Evolutionary conservation across 345 rosid genomes (phyloP).

Genomic region (Diplotaxis tenuifolia): DNA sequence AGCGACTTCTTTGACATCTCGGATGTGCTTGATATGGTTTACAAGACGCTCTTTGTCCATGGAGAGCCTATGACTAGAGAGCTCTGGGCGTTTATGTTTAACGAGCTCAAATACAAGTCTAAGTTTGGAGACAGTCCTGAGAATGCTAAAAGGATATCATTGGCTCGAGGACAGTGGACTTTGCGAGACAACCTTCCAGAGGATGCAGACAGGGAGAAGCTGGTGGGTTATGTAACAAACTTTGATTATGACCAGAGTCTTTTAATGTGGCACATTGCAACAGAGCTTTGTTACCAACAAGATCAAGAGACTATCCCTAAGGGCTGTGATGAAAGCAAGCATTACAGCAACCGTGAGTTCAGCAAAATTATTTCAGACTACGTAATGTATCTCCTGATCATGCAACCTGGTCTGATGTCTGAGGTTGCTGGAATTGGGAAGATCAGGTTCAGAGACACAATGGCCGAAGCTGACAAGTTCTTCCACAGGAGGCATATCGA

Average conservation of each 20-base stretch:
- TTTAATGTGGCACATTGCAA: slow-evolving; percentile 59
- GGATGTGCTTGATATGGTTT: slow-evolving; percentile 33
- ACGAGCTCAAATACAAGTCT: slow-evolving; percentile 43
- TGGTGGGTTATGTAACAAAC: slow-evolving; percentile 39
- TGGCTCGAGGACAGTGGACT: slow-evolving; percentile 55
- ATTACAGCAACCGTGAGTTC: slow-evolving; percentile 23
- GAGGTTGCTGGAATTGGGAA: slow-evolving; percentile 55
- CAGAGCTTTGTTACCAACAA: slow-evolving; percentile 49
- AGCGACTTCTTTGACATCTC: slow-evolving; percentile 34
- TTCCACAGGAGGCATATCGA: slow-evolving; percentile 35
- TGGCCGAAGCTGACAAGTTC: slow-evolving; percentile 47
- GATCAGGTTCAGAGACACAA: slow-evolving; percentile 53
- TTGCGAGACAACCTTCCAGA: slow-evolving; percentile 28
- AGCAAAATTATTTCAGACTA: slow-evolving; percentile 56
- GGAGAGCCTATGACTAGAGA: slow-evolving; percentile 44
- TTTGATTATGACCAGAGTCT: slow-evolving; percentile 46
- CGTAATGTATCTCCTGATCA: slow-evolving; percentile 56
- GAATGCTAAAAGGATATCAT: slow-evolving; percentile 44
- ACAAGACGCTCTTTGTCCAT: slow-evolving; percentile 29
- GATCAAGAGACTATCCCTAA: not conserved
- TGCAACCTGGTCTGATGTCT: slow-evolving; percentile 53
- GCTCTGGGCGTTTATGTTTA: slow-evolving; percentile 50
- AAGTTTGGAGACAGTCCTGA: slow-evolving; percentile 45
- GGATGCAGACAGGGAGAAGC: not conserved
- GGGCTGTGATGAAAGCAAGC: not conserved